Evolutionary conservation across 176 grass and related monocot species (phyloP).

Genomic region (Juncus effusus): DNA sequence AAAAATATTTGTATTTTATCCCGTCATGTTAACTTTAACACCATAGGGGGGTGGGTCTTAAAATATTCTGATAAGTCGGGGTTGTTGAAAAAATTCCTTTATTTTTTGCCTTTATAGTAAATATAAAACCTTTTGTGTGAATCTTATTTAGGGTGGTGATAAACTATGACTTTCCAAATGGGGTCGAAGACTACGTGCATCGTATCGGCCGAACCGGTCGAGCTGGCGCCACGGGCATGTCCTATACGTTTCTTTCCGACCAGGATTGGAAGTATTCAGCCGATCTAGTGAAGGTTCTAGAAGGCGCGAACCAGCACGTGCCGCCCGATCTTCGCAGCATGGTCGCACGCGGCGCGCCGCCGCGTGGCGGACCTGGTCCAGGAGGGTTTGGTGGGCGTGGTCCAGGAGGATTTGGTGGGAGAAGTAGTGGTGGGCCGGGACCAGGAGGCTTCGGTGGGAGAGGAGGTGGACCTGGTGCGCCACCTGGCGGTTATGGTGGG

Average conservation of each 20-base stretch:
- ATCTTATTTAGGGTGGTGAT: slow-evolving; percentile 68
- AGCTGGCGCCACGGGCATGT: slow-evolving; percentile 80
- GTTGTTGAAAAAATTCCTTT: too few species aligned
- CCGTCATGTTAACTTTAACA: too few species aligned
- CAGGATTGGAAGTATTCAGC: slow-evolving; percentile 85
- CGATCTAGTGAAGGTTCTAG: slow-evolving; percentile 91
- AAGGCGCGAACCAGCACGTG: slow-evolving; percentile 88
- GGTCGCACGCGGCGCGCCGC: slow-evolving; percentile 50
- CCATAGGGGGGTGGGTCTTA: too few species aligned
- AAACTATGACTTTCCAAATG: slow-evolving; percentile 95
- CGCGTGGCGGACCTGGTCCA: slow-evolving; percentile 39
- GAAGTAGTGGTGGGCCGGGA: slow-evolving; percentile 49
- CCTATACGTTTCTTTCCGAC: slow-evolving; percentile 86
- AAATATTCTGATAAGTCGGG: too few species aligned
- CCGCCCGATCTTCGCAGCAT: slow-evolving; percentile 73
- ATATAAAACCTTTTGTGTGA: too few species aligned
- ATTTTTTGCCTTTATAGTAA: too few species aligned
- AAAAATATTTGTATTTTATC: too few species aligned
- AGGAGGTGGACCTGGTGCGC: slow-evolving; percentile 58
- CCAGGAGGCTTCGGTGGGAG: slow-evolving; percentile 43
- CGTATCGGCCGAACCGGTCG: slow-evolving; percentile 91
- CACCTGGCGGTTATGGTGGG: slow-evolving; percentile 51
- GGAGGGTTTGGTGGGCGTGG: slow-evolving; percentile 56
- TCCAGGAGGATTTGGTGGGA: slow-evolving; percentile 48
- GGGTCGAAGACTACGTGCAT: slow-evolving; percentile 92